These are phyloP conservation scores for Paramecium pentaurelia DNA, from an alignment of 73 alveolate genomes.

Conservation along the genomic window DNA sequence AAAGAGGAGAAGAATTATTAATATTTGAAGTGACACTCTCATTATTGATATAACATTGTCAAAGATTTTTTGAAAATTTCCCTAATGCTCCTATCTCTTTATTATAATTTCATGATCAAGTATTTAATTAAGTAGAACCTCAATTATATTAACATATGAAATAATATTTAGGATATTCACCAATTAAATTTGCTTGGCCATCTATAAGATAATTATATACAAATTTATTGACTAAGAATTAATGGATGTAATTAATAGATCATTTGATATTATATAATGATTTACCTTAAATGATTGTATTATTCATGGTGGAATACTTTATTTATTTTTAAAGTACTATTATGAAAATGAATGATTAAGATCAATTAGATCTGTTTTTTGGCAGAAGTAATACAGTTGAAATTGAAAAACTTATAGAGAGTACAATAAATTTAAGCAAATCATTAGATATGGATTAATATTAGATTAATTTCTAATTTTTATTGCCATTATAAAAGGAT, in stretches of 20 bases:
- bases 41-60: not conserved
- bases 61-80: conserved; percentile 41
- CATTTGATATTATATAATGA: conserved; percentile 56
- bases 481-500: not conserved
- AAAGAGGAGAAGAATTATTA: conserved; percentile 54
- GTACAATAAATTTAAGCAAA: not conserved
- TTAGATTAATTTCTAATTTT: not conserved
- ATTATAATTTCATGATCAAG: conserved; percentile 20
- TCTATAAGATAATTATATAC: conserved; percentile 59
- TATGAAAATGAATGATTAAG: conserved; percentile 37
- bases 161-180: not conserved
- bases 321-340: not conserved
- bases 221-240: conserved; percentile 59
- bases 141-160: not conserved
- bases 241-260: conserved; percentile 72
- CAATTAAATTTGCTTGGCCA: conserved; percentile 64
- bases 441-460: not conserved
- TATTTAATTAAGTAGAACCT: not conserved
- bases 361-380: not conserved
- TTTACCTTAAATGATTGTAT: conserved; percentile 55
- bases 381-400: conserved; percentile 15
- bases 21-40: conserved; percentile 31
- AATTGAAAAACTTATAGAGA: not conserved
- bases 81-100: conserved; percentile 51
- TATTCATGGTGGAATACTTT: conserved; percentile 48